Conservation (phyloP, 306 rosid genomes). For the Sindora glabra region DNA sequence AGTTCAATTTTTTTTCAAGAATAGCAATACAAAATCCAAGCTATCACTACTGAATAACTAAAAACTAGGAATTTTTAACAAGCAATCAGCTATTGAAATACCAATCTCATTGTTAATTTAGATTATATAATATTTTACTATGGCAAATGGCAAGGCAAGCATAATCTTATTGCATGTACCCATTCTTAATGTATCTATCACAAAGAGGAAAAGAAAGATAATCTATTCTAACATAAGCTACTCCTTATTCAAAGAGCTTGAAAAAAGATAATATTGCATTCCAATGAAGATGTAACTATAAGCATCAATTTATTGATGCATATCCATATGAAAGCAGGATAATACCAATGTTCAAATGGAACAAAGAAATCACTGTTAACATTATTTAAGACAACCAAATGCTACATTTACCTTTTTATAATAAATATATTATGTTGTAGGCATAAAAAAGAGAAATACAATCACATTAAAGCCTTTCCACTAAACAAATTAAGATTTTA, state of each 20-base stretch:
- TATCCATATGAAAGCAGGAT: slow-evolving; percentile 57
- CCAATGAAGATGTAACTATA: slow-evolving; percentile 30
- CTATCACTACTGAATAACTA: not conserved
- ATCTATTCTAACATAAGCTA: slow-evolving; percentile 95
- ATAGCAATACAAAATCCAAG: not conserved
- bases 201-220: slow-evolving; percentile 89
- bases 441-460: slow-evolving; percentile 74
- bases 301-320: slow-evolving; percentile 34
- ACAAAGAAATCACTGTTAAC: slow-evolving; percentile 85
- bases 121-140: slow-evolving; percentile 83
- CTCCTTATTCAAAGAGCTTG: slow-evolving; percentile 97
- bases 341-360: slow-evolving; percentile 58
- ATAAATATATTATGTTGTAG: slow-evolving; percentile 79
- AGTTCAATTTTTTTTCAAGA: too few relatives aligned
- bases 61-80: not conserved
- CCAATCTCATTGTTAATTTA: slow-evolving; percentile 89
- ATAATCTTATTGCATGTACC: slow-evolving; percentile 97
- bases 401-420: slow-evolving; percentile 99
- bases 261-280: slow-evolving; percentile 23
- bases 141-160: slow-evolving; percentile 77
- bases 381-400: slow-evolving; percentile 88
- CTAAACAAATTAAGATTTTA: too few relatives aligned
- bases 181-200: slow-evolving; percentile 96
- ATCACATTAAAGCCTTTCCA: slow-evolving; percentile 74
- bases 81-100: slow-evolving; percentile 73